These are phyloP conservation scores for Phyllosticta ampelicida DNA, from an alignment of 2,329 filamentous ascomycete species.

Conservation along the genomic window DNA sequence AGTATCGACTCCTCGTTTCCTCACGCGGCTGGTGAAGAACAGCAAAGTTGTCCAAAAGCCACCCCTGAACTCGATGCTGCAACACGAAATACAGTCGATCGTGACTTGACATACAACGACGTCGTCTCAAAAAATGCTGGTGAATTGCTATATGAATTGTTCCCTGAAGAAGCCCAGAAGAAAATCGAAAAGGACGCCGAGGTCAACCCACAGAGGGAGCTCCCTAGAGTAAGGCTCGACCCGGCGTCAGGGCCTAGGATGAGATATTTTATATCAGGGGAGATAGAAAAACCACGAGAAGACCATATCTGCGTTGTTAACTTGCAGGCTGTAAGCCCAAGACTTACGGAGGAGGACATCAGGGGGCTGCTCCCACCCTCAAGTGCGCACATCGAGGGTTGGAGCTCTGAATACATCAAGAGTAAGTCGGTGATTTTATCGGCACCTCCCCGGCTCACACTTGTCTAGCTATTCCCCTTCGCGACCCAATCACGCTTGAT, in stretches of 20 bases:
- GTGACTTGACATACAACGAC: neutral
- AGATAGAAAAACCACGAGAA: neutral
- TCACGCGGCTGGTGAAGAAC: neutral
- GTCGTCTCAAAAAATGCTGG: neutral
- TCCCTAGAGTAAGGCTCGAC: neutral
- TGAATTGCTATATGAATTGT: neutral
- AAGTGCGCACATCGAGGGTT: constrained; percentile 53
- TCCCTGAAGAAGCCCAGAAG: neutral
- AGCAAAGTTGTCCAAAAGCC: neutral
- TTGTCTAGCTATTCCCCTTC: constrained; percentile 49
- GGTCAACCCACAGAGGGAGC: neutral
- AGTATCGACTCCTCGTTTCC: too few species aligned
- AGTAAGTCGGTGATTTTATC: constrained; percentile 25
- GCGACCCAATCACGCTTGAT: constrained; percentile 52
- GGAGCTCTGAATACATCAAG: constrained; percentile 50
- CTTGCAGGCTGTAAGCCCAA: constrained; percentile 37
- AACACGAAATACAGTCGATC: neutral
- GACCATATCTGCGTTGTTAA: constrained; percentile 13
- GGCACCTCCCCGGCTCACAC: neutral
- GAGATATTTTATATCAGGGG: neutral
- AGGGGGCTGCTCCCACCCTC: constrained; percentile 51
- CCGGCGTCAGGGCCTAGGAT: neutral
- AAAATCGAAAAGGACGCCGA: neutral
- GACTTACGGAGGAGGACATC: constrained; percentile 59
- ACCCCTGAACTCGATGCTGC: neutral